Percentiles rank a stretch among this genome's conserved stretches.
phyloP scores from a whole-genome alignment of 225 moss, liverwort and hornwort species.

The Physcomitrium patens region DNA sequence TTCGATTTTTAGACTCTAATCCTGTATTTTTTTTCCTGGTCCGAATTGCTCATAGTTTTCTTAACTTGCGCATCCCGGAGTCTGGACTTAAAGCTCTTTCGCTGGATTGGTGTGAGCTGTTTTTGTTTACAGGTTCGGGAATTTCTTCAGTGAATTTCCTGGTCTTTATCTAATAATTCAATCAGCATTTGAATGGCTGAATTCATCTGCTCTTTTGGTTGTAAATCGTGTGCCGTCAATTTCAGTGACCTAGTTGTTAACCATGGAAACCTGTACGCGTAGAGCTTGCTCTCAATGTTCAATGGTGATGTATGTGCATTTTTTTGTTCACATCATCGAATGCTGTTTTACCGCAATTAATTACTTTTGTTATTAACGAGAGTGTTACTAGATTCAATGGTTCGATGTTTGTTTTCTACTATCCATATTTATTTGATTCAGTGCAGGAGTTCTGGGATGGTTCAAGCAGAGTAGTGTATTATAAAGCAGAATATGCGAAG shows the following conservation, averaged over 20 bases:
- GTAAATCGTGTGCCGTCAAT: neutral
- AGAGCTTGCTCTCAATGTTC: neutral
- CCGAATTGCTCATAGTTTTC: too few relatives aligned
- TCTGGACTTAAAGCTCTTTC: neutral
- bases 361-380: neutral
- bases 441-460: neutral
- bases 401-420: neutral
- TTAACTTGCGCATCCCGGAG: neutral
- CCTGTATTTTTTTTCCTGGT: neutral
- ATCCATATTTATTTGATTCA: neutral
- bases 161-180: neutral
- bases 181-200: neutral
- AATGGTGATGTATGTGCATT: neutral
- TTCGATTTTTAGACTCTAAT: neutral
- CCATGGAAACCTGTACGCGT: neutral
- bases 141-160: neutral
- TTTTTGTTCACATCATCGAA: neutral
- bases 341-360: neutral
- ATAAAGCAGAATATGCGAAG: conserved; percentile 7
- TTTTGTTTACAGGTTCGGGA: neutral
- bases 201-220: neutral
- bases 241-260: conserved; percentile 26
- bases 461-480: neutral
- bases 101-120: neutral
- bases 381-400: neutral